phyloP scores from a whole-genome alignment of 2,329 filamentous ascomycete genomes.

The Aspergillus pseudoglaucus region DNA sequence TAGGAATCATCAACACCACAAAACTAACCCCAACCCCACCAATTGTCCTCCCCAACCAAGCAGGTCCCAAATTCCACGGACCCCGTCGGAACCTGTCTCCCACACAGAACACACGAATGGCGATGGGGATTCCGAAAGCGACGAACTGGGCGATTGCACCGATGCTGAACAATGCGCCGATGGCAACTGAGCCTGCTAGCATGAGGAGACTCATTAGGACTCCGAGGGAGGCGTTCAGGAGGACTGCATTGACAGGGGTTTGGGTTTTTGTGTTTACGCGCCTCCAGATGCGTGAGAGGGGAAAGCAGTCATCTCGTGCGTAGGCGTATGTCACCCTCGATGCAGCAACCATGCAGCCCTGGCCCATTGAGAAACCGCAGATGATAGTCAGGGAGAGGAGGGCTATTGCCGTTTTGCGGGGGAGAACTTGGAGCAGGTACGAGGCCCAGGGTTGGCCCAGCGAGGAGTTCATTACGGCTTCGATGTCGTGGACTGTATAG shows the following conservation, averaged over 20 bases:
- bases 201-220: slow-evolving; percentile 57
- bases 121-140: slow-evolving; percentile 39
- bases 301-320: slow-evolving; percentile 65
- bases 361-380: slow-evolving; percentile 65
- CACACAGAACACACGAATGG: slow-evolving; percentile 45
- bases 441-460: slow-evolving; percentile 66
- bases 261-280: slow-evolving; percentile 54
- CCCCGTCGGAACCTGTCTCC: slow-evolving; percentile 58
- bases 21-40: slow-evolving; percentile 54
- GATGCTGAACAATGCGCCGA: slow-evolving; percentile 64
- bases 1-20: slow-evolving; percentile 60
- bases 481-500: slow-evolving; percentile 63
- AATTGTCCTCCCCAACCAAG: slow-evolving; percentile 47
- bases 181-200: slow-evolving; percentile 56
- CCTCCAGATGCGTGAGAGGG: slow-evolving; percentile 53
- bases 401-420: slow-evolving; percentile 53
- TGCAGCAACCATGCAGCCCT: slow-evolving; percentile 63
- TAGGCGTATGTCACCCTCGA: slow-evolving; percentile 67
- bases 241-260: slow-evolving; percentile 65
- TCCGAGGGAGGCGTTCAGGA: slow-evolving; percentile 58
- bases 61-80: slow-evolving; percentile 60
- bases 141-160: slow-evolving; percentile 64
- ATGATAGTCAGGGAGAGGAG: slow-evolving; percentile 62
- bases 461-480: slow-evolving; percentile 51
- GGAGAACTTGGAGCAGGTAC: slow-evolving; percentile 60